A percentile compares a stretch with the other conserved stretches of the same genome.
phyloP scores from a whole-genome alignment of 768 basidiomycete species.

The Pisolithus microcarpus region DNA sequence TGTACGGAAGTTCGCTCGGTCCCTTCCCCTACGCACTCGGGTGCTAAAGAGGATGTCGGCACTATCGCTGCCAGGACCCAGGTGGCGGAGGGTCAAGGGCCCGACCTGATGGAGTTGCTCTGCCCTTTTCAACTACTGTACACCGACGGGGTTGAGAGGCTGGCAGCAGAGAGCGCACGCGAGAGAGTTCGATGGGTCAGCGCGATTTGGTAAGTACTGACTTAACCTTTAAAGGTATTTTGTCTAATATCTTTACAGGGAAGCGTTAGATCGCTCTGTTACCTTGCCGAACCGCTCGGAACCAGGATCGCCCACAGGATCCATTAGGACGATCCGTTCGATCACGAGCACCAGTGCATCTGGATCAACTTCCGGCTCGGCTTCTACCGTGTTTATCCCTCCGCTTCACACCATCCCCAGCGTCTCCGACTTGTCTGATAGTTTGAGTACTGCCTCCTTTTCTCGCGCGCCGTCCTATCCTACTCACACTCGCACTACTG shows the following conservation, averaged over 20 bases:
- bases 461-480: slow-evolving; percentile 42
- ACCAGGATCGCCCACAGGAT: slow-evolving; percentile 41
- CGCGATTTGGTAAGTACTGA: slow-evolving; percentile 63
- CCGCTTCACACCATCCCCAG: slow-evolving; percentile 67
- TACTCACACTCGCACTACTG: slow-evolving; percentile 58
- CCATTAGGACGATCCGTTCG: slow-evolving; percentile 65
- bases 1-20: slow-evolving; percentile 82
- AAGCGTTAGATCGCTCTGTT: slow-evolving; percentile 63
- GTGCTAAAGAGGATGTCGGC: slow-evolving; percentile 79
- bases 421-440: slow-evolving; percentile 54
- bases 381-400: slow-evolving; percentile 72
- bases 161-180: slow-evolving; percentile 82
- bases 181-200: slow-evolving; percentile 90
- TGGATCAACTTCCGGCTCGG: slow-evolving; percentile 44
- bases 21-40: slow-evolving; percentile 73
- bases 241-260: slow-evolving; percentile 41
- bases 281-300: slow-evolving; percentile 41
- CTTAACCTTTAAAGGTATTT: neutral
- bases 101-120: slow-evolving; percentile 58
- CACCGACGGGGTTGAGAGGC: slow-evolving; percentile 78
- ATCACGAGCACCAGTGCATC: slow-evolving; percentile 37
- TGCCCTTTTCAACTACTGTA: slow-evolving; percentile 92
- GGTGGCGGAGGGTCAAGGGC: slow-evolving; percentile 34
- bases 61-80: slow-evolving; percentile 72
- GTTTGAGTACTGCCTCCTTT: slow-evolving; percentile 32